A percentile compares a stretch with the other conserved stretches of the same genome.
Conservation (phyloP, 768 basidiomycete species). For the Butyriboletus loyo region DNA sequence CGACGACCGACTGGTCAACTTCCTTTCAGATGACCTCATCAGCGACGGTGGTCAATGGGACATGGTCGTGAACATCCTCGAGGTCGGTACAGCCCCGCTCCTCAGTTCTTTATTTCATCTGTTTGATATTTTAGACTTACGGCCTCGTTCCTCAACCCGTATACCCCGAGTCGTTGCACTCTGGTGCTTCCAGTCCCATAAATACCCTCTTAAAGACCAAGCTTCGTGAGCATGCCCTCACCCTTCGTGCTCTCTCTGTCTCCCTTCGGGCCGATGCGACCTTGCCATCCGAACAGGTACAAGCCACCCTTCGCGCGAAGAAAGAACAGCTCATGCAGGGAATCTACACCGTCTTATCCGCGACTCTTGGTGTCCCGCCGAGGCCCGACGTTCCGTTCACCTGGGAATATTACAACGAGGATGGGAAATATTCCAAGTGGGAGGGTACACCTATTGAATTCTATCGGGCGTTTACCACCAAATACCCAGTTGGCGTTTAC, state of each 20-base stretch:
- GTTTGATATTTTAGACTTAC: constrained; percentile 49
- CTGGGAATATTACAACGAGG: constrained; percentile 87
- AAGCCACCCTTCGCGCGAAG: constrained; percentile 64
- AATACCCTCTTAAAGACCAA: constrained; percentile 84
- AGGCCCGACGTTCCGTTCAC: constrained; percentile 64
- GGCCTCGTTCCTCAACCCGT: constrained; percentile 82
- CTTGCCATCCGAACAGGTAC: constrained; percentile 45
- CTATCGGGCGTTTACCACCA: constrained; percentile 60
- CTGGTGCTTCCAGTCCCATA: constrained; percentile 67
- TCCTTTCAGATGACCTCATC: constrained; percentile 74
- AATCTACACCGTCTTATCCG: constrained; percentile 78
- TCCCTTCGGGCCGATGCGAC: constrained; percentile 47
- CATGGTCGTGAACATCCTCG: constrained; percentile 73
- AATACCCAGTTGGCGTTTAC: constrained; percentile 46
- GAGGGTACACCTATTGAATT: constrained; percentile 81
- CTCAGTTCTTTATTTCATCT: constrained; percentile 28
- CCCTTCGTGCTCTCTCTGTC: constrained; percentile 62
- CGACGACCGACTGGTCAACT: constrained; percentile 78
- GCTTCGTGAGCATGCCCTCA: constrained; percentile 86
- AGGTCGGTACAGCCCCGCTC: constrained; percentile 35
- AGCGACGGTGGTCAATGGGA: constrained; percentile 96
- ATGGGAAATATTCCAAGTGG: constrained; percentile 73
- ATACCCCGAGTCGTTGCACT: constrained; percentile 84
- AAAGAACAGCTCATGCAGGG: constrained; percentile 86
- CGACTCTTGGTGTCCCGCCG: constrained; percentile 85